phyloP scores from a whole-genome alignment of 352 stramenopile species.

The Globisporangium barbulae region DNA sequence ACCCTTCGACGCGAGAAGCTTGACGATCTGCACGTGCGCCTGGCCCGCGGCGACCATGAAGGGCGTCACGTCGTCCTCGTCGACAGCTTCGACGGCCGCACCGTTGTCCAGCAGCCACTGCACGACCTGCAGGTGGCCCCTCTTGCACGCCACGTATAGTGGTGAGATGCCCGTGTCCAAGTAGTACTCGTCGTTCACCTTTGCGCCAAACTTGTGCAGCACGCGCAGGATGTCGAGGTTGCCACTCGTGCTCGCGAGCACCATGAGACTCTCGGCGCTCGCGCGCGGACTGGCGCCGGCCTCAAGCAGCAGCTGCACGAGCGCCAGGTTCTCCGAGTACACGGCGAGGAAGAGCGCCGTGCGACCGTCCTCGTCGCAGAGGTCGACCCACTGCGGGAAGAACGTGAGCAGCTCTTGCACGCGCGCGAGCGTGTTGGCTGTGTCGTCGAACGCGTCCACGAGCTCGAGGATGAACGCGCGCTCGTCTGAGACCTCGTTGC shows the following conservation, averaged over 20 bases:
- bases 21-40: slow-evolving; percentile 8
- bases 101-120: slow-evolving; percentile 9
- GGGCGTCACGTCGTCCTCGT: slow-evolving; percentile 11
- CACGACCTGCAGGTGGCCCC: slow-evolving; percentile 12
- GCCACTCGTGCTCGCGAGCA: slow-evolving; percentile 11
- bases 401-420: slow-evolving; percentile 9
- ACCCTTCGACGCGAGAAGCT: background rate
- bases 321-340: background rate
- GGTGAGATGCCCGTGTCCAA: background rate
- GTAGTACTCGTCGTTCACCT: slow-evolving; percentile 3
- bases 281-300: slow-evolving; percentile 7
- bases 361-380: slow-evolving; percentile 2
- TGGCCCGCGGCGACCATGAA: slow-evolving; percentile 14
- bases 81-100: slow-evolving; percentile 8
- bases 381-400: slow-evolving; percentile 6
- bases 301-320: slow-evolving; percentile 9
- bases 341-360: slow-evolving; percentile 11
- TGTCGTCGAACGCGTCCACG: slow-evolving; percentile 12
- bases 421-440: slow-evolving; percentile 2
- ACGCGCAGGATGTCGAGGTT: slow-evolving; percentile 6
- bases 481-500: slow-evolving; percentile 6
- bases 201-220: slow-evolving; percentile 2
- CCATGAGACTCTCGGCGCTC: slow-evolving; percentile 9
- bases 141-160: slow-evolving; percentile 14
- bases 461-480: slow-evolving; percentile 9